Evolutionary conservation across 148 eudicot genomes (phyloP).

Genomic region (Drosera capensis): DNA sequence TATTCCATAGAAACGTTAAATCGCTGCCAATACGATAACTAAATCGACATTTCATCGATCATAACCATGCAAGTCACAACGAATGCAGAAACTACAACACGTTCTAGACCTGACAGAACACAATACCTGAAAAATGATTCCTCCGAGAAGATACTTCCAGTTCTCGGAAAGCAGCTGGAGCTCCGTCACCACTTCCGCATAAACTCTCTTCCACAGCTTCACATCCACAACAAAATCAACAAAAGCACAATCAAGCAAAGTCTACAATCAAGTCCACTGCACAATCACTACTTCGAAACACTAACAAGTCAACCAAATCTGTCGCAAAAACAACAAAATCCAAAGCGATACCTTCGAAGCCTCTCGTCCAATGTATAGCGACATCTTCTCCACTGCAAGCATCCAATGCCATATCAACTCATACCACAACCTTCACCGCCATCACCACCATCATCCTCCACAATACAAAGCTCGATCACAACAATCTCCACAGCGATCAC

Average conservation of each 20-base stretch:
- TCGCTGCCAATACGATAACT: too few relatives aligned
- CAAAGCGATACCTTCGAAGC: conserved; percentile 65
- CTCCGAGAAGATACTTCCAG: conserved; percentile 89
- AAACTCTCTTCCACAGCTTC: conserved; percentile 94
- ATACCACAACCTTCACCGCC: conserved; percentile 20
- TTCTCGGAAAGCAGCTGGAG: conserved; percentile 58
- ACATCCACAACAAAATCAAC: too few relatives aligned
- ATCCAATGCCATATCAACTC: conserved; percentile 49
- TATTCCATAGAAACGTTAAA: too few relatives aligned
- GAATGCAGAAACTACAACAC: neutral
- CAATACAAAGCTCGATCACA: too few relatives aligned
- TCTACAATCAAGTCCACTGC: too few relatives aligned
- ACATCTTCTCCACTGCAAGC: conserved; percentile 31
- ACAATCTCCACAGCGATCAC: too few relatives aligned
- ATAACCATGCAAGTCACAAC: neutral
- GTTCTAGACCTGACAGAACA: neutral
- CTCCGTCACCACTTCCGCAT: conserved; percentile 61
- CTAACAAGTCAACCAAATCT: too few relatives aligned
- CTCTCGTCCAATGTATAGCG: conserved; percentile 95
- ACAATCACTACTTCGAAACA: too few relatives aligned
- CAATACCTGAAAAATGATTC: conserved; percentile 73
- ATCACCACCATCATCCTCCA: conserved; percentile 19
- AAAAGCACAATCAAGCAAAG: too few relatives aligned
- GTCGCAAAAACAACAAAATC: conserved; percentile 3
- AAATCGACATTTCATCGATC: too few relatives aligned